Evolutionary conservation across 768 basidiomycete species (phyloP).

Genomic region (Termitomyces heimii): DNA sequence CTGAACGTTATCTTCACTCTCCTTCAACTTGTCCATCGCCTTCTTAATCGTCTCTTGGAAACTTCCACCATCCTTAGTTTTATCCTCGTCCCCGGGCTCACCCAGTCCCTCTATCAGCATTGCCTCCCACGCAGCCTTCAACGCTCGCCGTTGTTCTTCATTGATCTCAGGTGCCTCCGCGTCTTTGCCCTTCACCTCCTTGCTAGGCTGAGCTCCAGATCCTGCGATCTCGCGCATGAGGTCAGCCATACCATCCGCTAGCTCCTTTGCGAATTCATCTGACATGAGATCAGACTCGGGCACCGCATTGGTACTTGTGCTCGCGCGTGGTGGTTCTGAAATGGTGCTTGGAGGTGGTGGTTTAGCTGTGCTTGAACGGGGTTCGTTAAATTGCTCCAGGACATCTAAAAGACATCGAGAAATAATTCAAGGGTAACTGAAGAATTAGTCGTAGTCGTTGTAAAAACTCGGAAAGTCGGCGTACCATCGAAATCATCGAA

Average conservation of each 20-base stretch:
- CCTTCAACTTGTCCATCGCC: slow-evolving; percentile 69
- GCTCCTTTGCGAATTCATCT: slow-evolving; percentile 1
- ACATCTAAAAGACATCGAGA: not conserved
- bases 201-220: not conserved
- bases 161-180: not conserved
- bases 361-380: not conserved
- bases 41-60: slow-evolving; percentile 70
- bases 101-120: not conserved
- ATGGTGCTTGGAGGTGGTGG: not conserved
- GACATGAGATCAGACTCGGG: slow-evolving; percentile 2
- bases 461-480: not conserved
- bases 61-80: not conserved
- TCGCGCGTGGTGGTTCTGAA: not conserved
- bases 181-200: not conserved
- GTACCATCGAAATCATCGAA: slow-evolving; percentile 1
- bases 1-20: slow-evolving; percentile 50
- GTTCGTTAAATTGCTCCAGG: not conserved
- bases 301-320: not conserved
- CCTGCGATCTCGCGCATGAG: slow-evolving; percentile 3
- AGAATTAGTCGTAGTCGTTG: not conserved
- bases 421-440: not conserved
- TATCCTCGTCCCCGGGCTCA: not conserved
- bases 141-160: not conserved
- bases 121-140: slow-evolving; percentile 1
- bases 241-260: slow-evolving; percentile 1